Conservation (phyloP, 2,329 filamentous ascomycete species). For the Phialophora verrucosa region DNA sequence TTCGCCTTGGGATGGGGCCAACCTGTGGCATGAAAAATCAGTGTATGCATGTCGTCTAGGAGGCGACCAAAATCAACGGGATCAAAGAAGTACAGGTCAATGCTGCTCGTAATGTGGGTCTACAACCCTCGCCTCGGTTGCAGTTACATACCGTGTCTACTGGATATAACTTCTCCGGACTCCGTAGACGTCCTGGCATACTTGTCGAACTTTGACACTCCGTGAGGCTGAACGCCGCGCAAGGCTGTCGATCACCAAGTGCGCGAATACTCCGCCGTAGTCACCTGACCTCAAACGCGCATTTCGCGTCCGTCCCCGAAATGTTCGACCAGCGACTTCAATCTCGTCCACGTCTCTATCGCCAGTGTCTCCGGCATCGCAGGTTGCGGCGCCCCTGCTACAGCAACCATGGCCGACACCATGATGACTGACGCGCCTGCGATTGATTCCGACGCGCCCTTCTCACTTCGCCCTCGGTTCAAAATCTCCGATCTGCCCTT, state of each 20-base stretch:
- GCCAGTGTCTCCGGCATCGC: neutral
- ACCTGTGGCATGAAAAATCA: no score
- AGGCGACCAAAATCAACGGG: neutral
- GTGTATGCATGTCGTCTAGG: neutral
- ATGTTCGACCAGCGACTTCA: neutral
- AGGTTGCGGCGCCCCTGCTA: neutral
- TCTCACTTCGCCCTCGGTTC: conserved; percentile 51
- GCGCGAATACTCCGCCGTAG: neutral
- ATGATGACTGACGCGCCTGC: conserved; percentile 34
- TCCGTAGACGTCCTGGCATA: neutral
- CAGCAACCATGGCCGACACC: conserved; percentile 30
- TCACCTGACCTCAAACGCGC: neutral
- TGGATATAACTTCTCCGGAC: neutral
- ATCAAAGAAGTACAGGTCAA: neutral
- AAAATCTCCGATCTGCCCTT: conserved; percentile 67
- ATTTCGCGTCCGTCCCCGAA: neutral
- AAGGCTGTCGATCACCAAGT: neutral
- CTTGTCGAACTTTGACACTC: neutral
- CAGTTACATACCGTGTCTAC: neutral
- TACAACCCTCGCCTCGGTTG: neutral
- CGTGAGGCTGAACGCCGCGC: neutral
- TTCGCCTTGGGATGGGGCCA: neutral
- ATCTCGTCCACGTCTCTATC: neutral
- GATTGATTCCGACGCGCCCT: conserved; percentile 24
- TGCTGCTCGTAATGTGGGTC: neutral